A percentile compares a stretch with the other conserved stretches of the same genome.
Conservation (phyloP, 805 yeast genomes). For the Yamadazyma paraphyllophila region DNA sequence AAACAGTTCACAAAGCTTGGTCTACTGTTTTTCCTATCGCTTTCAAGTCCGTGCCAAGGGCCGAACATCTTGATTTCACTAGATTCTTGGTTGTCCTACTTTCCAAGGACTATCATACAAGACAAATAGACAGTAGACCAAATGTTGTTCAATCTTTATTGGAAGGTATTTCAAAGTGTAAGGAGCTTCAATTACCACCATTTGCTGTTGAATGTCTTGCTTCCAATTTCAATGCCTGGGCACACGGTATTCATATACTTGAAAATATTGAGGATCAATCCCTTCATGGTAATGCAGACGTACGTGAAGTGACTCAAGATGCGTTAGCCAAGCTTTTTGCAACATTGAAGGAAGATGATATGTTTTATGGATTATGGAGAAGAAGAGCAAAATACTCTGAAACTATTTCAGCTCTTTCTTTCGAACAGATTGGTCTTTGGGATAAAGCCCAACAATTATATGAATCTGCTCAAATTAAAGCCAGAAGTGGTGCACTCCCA, state of each 20-base stretch:
- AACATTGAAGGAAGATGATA: conserved; percentile 86
- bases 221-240: conserved; percentile 86
- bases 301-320: conserved; percentile 82
- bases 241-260: conserved; percentile 77
- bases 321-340: conserved; percentile 89
- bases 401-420: conserved; percentile 88
- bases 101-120: conserved; percentile 88
- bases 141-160: conserved; percentile 83
- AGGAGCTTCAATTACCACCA: conserved; percentile 82
- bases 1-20: conserved; percentile 83
- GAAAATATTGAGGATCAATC: conserved; percentile 65
- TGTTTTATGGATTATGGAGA: conserved; percentile 98
- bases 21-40: conserved; percentile 77
- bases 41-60: conserved; percentile 66
- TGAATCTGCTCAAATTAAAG: conserved; percentile 95
- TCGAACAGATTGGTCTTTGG: conserved; percentile 94
- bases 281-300: conserved; percentile 64
- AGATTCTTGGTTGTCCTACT: conserved; percentile 73
- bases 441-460: conserved; percentile 89
- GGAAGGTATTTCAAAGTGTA: conserved; percentile 77
- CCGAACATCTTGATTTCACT: conserved; percentile 83
- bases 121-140: conserved; percentile 83
- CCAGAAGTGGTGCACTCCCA: conserved; percentile 91
- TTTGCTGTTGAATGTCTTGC: conserved; percentile 89
- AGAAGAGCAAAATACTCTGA: conserved; percentile 92